phyloP scores from a whole-genome alignment of 805 yeast genomes.

The Kurtzmaniella fragi region DNA sequence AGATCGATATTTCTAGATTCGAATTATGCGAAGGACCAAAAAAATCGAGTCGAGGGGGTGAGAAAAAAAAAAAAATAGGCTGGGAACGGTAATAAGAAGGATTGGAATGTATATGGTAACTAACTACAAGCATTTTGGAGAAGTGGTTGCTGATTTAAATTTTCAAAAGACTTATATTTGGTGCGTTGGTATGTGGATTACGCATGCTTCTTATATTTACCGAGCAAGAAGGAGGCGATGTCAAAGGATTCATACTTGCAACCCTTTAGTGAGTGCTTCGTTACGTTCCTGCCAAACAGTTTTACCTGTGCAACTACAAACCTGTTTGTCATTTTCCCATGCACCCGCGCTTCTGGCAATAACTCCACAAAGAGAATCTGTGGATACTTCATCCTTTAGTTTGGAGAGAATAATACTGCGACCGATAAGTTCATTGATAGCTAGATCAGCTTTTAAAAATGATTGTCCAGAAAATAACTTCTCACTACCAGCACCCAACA shows the following conservation, averaged over 20 bases:
- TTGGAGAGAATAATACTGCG: constrained; percentile 52
- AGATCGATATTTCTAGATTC: neutral
- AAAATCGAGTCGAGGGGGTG: neutral
- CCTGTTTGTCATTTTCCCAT: constrained; percentile 93
- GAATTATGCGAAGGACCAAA: neutral
- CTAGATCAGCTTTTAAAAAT: constrained; percentile 38
- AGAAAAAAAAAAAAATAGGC: neutral
- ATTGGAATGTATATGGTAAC: no score
- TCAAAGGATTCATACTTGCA: neutral
- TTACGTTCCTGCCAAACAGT: constrained; percentile 92
- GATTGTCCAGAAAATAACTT: constrained; percentile 29
- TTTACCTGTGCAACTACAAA: constrained; percentile 93
- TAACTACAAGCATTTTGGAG: no score
- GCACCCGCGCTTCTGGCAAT: constrained; percentile 95
- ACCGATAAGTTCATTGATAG: constrained; percentile 63
- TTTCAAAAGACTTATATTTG: neutral
- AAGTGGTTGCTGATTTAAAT: no score
- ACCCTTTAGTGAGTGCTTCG: constrained; percentile 65
- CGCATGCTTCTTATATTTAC: no score
- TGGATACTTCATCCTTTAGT: constrained; percentile 31
- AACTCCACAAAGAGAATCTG: constrained; percentile 67
- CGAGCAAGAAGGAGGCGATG: neutral
- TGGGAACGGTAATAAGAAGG: neutral
- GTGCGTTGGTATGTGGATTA: no score
- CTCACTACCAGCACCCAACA: constrained; percentile 29